Conservation (phyloP, 441 rosid genomes). For the Macaranga tanarius region DNA sequence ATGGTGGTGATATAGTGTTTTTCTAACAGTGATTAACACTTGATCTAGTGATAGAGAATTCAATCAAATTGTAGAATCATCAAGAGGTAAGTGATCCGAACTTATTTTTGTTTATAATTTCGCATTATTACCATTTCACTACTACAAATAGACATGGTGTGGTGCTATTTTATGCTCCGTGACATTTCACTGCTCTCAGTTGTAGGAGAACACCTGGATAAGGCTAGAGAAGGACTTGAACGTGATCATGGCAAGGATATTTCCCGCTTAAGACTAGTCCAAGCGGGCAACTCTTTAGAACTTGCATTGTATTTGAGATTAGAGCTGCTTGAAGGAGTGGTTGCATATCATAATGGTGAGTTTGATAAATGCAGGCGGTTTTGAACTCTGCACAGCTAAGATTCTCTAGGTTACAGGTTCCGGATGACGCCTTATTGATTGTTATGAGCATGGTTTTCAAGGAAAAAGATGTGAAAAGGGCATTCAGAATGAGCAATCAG, state of each 20-base stretch:
- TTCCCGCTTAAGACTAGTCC: conserved; percentile 78
- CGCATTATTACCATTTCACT: too few species aligned
- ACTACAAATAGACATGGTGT: conserved; percentile 95
- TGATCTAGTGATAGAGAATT: too few species aligned
- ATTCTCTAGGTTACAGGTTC: conserved; percentile 73
- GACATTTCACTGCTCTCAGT: conserved; percentile 74
- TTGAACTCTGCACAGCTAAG: conserved; percentile 71
- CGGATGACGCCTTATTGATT: conserved; percentile 66
- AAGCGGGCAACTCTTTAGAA: conserved; percentile 66
- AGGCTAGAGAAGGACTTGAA: conserved; percentile 85
- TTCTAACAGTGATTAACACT: too few species aligned
- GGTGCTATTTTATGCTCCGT: conserved; percentile 91
- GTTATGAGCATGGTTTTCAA: conserved; percentile 82
- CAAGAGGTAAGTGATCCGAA: too few species aligned
- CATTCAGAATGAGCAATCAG: conserved; percentile 72
- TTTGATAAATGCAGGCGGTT: conserved; percentile 53
- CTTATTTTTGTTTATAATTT: too few species aligned
- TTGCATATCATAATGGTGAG: conserved; percentile 83
- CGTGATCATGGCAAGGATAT: conserved; percentile 84
- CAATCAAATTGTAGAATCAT: too few species aligned
- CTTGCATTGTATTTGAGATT: conserved; percentile 81
- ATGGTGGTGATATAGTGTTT: too few species aligned
- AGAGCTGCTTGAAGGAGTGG: conserved; percentile 90
- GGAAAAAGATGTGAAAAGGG: conserved; percentile 69
- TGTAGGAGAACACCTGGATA: conserved; percentile 76